Evolutionary conservation across 768 basidiomycete genomes (phyloP), one percentile per base, ranked within the genome.

Genomic region (Lactifluus pinguis): DNA sequence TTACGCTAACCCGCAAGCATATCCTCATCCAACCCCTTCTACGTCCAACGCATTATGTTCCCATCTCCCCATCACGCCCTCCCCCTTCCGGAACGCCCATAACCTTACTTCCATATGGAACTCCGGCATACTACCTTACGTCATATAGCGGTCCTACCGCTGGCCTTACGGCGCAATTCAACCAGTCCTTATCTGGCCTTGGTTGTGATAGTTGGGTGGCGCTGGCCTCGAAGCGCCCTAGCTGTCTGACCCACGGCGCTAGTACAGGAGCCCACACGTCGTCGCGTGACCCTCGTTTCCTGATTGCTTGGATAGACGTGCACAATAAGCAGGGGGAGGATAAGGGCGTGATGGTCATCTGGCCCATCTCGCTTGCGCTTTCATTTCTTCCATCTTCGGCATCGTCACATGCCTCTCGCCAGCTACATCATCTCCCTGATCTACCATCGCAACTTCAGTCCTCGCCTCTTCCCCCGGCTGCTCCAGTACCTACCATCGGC

Each of bases 311-410:
- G 84, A 77, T 90, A 41, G 79, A 78, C 36, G 85, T 91, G 19
- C 82, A 89, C 70, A 88, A 88, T 67, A 84, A 80, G 63, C 87
- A 86, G 64, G 87, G 86, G 36, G 89, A 91, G 69, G 87, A 89
- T 65, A 90, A 89, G 66, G 89, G 89, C 0, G 73, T 88, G 34
- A 75, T 80, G n/a, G 75, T 87, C 52, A 82, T 91, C 63, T 92
- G 89, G 76, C 89, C 90, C 1, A 72, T 79, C 2, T 71, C 75
- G 1, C 79, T 92, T 4, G 87, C 84, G 64, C 76, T 70, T 73
- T 57, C 71, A n/a, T 78, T 70, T 70, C 76, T 66, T 62, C 71
- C 75, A 15, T 66, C 73, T 49, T 69, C 76, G 57, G 69, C 71
- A 25, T 70, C 71, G 56, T 53, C 63, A 10, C 76, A 76, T 64